Conservation (phyloP, 1,284 basidiomycete genomes). For the Exobasidium cylindrosporum region DNA sequence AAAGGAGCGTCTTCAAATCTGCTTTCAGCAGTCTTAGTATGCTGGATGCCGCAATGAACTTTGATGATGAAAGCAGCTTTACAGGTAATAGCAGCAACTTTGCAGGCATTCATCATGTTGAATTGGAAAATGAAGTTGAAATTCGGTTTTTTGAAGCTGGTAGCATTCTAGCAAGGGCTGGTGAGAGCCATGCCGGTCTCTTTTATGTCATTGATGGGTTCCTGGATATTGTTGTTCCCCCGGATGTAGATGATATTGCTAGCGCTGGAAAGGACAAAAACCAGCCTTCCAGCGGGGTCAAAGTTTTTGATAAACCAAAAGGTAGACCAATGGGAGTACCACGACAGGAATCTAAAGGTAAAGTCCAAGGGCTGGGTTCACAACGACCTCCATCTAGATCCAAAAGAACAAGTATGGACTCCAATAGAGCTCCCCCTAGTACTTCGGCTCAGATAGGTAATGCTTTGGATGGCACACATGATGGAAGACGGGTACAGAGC, state of each 20-base stretch:
- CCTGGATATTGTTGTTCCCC: slow-evolving; percentile 80
- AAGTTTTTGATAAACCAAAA: background rate
- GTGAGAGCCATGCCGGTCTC: slow-evolving; percentile 83
- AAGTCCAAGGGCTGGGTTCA: background rate
- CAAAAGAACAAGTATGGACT: background rate
- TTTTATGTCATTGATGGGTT: slow-evolving; percentile 99
- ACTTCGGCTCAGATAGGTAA: slow-evolving; percentile 28
- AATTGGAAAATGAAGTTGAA: slow-evolving; percentile 88
- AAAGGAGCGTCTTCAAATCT: slow-evolving; percentile 63
- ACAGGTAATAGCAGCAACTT: slow-evolving; percentile 20
- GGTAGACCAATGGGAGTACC: background rate
- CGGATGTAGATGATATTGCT: slow-evolving; percentile 53
- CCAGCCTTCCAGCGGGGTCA: background rate
- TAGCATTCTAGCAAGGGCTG: slow-evolving; percentile 79
- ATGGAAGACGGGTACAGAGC: background rate
- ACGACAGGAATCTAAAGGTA: background rate
- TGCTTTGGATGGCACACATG: slow-evolving; percentile 32
- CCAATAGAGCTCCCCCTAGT: background rate
- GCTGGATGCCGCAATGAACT: slow-evolving; percentile 57
- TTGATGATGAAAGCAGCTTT: slow-evolving; percentile 31
- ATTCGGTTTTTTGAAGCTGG: slow-evolving; percentile 89
- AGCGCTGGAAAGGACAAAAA: background rate
- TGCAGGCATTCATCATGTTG: slow-evolving; percentile 54
- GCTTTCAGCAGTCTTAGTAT: slow-evolving; percentile 81
- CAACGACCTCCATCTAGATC: background rate